These are phyloP conservation scores for Halteria grandinella DNA, from an alignment of 73 alveolate genomes.

Conservation along the genomic window DNA sequence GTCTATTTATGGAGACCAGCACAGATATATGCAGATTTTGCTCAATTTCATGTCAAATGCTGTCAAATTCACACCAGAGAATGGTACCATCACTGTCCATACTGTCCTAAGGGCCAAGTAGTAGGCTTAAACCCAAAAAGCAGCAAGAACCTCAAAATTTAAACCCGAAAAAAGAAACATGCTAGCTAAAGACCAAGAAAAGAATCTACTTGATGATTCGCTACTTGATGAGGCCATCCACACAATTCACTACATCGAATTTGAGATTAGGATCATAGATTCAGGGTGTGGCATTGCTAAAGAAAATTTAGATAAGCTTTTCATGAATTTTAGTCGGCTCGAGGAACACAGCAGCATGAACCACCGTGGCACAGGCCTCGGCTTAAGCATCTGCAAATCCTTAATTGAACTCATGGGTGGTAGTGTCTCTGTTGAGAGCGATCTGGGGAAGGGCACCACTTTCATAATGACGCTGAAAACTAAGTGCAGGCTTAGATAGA, in stretches of 20 bases:
- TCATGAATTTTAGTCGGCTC: neutral
- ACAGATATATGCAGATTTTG: slow-evolving; percentile 46
- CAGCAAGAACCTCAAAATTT: neutral
- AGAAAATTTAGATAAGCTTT: neutral
- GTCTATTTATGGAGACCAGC: slow-evolving; percentile 21
- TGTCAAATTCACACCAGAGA: slow-evolving; percentile 44
- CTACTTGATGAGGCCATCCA: too few species aligned
- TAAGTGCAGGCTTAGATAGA: too few species aligned
- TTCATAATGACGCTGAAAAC: too few species aligned
- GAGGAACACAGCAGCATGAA: too few species aligned
- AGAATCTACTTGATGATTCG: too few species aligned
- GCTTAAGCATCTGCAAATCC: too few species aligned
- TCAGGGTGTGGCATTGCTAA: neutral
- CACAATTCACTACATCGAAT: too few species aligned
- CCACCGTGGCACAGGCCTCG: too few species aligned
- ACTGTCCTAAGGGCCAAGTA: neutral
- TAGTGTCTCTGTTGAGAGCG: too few species aligned
- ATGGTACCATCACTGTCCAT: slow-evolving; percentile 2
- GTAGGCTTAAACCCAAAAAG: neutral
- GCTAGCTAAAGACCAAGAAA: neutral
- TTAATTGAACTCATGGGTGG: too few species aligned
- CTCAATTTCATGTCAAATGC: slow-evolving; percentile 64
- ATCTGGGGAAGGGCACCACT: too few species aligned
- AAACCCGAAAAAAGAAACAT: neutral
- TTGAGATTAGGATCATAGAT: neutral